Evolutionary conservation across 192 early-diverging fungal genomes (phyloP).

Genomic region (Pecoramyces ruminantium): DNA sequence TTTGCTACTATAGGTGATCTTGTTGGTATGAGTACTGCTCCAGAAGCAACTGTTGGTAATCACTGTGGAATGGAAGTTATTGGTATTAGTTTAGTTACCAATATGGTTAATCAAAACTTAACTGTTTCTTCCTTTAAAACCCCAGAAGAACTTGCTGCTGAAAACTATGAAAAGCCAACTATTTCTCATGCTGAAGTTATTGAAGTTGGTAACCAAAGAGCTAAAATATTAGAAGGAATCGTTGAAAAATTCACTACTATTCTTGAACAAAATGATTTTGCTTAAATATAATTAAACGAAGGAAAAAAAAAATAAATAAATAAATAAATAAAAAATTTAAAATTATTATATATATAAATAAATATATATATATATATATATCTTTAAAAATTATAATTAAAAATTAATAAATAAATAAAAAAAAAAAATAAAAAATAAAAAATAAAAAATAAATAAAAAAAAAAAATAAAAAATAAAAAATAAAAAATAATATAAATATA

Average conservation of each 20-base stretch:
- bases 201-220: not conserved
- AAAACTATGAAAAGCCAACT: not conserved
- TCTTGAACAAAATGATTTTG: not conserved
- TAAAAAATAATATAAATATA: no score
- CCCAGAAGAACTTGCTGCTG: not conserved
- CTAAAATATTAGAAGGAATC: not conserved
- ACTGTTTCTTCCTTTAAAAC: not conserved
- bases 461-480: conserved; percentile 5
- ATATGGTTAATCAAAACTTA: conserved; percentile 16
- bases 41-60: conserved; percentile 72
- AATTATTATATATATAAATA: no score
- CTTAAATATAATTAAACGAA: no score
- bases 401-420: no score
- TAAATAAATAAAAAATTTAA: no score
- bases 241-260: not conserved
- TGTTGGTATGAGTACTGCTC: conserved; percentile 78
- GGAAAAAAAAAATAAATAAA: no score
- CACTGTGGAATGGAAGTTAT: conserved; percentile 69
- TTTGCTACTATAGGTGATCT: conserved; percentile 51
- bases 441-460: no score
- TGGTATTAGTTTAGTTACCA: conserved; percentile 66
- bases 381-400: no score
- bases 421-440: no score
- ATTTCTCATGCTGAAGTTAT: not conserved
- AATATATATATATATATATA: no score